Evolutionary conservation across 2,329 filamentous ascomycete species (phyloP).

Genomic region (Diaporthe ilicicola): DNA sequence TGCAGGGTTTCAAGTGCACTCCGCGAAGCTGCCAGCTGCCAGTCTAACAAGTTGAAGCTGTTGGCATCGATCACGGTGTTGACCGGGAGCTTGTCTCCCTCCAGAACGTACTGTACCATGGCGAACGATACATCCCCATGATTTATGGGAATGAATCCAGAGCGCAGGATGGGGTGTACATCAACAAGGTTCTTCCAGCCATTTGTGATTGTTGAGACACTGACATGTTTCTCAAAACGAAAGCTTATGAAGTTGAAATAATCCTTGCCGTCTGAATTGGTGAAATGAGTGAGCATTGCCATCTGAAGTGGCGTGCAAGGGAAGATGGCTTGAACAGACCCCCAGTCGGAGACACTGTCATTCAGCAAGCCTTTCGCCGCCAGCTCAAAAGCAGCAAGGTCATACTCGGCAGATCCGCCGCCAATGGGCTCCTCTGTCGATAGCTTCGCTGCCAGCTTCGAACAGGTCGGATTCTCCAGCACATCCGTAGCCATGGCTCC

Average conservation of each 20-base stretch:
- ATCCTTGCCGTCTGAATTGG: constrained; percentile 69
- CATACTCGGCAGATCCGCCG: constrained; percentile 39
- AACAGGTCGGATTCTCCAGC: constrained; percentile 66
- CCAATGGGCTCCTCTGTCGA: neutral
- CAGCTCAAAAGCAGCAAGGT: constrained; percentile 50
- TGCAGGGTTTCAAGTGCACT: constrained; percentile 55
- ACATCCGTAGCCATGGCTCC: constrained; percentile 75
- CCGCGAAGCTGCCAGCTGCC: constrained; percentile 46
- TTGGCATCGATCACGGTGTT: constrained; percentile 30
- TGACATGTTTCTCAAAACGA: constrained; percentile 51
- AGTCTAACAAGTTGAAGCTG: constrained; percentile 45
- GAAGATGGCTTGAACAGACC: constrained; percentile 64
- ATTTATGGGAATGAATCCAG: constrained; percentile 73
- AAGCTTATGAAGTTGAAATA: constrained; percentile 81
- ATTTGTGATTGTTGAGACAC: constrained; percentile 50
- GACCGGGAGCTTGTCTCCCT: constrained; percentile 34
- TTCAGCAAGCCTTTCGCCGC: constrained; percentile 43
- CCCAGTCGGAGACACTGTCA: constrained; percentile 33
- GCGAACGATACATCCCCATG: constrained; percentile 71
- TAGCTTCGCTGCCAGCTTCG: constrained; percentile 44
- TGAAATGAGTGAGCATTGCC: constrained; percentile 80
- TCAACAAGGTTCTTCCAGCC: constrained; percentile 68
- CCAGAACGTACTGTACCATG: constrained; percentile 70
- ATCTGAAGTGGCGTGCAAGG: constrained; percentile 84
- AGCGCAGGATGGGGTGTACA: constrained; percentile 77